These are phyloP conservation scores for Knufia petricola DNA, from an alignment of 2,329 filamentous ascomycete species.

Conservation along the genomic window DNA sequence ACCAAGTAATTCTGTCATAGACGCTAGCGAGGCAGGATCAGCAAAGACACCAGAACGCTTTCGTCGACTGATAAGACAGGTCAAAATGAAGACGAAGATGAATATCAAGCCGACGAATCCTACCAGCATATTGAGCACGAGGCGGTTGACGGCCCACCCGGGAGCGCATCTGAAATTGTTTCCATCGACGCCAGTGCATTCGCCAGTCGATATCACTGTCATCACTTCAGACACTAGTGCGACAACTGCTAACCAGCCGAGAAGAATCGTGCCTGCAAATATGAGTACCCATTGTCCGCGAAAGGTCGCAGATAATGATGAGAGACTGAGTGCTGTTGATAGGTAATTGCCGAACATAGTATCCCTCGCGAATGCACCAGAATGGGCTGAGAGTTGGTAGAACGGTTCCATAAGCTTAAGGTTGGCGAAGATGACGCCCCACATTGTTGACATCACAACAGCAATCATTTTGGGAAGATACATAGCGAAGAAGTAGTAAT, in stretches of 20 bases:
- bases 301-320: constrained; percentile 7
- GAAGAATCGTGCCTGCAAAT: constrained; percentile 4
- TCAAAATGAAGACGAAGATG: constrained; percentile 8
- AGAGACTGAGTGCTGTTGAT: neutral
- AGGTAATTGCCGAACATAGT: constrained; percentile 14
- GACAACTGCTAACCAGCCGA: constrained; percentile 9
- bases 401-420: constrained; percentile 17
- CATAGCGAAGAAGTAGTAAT: constrained; percentile 13
- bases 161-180: constrained; percentile 10
- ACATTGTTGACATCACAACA: constrained; percentile 10
- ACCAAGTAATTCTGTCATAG: constrained; percentile 14
- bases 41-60: constrained; percentile 12
- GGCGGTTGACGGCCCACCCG: constrained; percentile 12
- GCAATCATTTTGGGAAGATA: constrained; percentile 14
- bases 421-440: constrained; percentile 12
- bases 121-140: constrained; percentile 8
- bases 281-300: constrained; percentile 11
- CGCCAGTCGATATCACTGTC: constrained; percentile 7
- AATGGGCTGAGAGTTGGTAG: constrained; percentile 11
- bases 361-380: constrained; percentile 12
- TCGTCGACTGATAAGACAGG: constrained; percentile 7
- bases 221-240: constrained; percentile 12
- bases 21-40: constrained; percentile 13
- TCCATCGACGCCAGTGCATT: constrained; percentile 3
- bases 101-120: constrained; percentile 4